phyloP scores from a whole-genome alignment of 2,329 filamentous ascomycete genomes.

The Grosmannia serpens region DNA sequence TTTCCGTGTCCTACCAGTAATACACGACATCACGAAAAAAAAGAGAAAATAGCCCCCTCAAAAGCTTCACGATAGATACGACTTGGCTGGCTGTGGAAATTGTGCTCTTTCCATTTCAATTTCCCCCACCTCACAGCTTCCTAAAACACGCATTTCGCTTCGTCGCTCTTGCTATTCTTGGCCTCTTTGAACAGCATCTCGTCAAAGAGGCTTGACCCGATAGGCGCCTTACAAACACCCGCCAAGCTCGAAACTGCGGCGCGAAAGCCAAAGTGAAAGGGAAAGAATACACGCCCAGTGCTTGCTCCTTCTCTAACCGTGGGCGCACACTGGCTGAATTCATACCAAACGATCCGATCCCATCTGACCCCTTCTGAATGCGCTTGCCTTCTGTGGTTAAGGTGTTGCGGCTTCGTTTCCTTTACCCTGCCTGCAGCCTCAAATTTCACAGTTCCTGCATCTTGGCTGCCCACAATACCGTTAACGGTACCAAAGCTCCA shows the following conservation, averaged over 20 bases:
- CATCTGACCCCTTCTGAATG: background rate
- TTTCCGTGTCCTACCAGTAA: too few species aligned
- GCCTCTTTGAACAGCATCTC: background rate
- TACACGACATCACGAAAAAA: too few species aligned
- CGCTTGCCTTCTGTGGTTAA: background rate
- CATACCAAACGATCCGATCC: background rate
- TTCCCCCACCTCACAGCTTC: background rate
- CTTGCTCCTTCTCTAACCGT: background rate
- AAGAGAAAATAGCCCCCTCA: too few species aligned
- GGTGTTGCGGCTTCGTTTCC: background rate
- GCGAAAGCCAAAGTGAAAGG: background rate
- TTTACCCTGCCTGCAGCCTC: background rate
- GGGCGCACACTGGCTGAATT: too few species aligned
- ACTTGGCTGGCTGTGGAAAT: too few species aligned
- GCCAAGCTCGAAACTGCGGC: background rate
- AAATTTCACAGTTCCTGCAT: background rate
- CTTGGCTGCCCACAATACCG: background rate
- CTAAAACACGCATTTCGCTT: background rate
- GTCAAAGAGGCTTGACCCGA: too few species aligned
- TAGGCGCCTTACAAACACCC: background rate
- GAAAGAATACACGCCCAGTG: too few species aligned
- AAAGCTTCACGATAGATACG: too few species aligned
- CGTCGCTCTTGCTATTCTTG: background rate
- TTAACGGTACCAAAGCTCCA: background rate
- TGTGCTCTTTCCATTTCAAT: background rate